A percentile compares a stretch with the other conserved stretches of the same genome.
These are phyloP conservation scores for Gentiana macrophylla DNA, from an alignment of 257 asterid species.

Conservation along the genomic window DNA sequence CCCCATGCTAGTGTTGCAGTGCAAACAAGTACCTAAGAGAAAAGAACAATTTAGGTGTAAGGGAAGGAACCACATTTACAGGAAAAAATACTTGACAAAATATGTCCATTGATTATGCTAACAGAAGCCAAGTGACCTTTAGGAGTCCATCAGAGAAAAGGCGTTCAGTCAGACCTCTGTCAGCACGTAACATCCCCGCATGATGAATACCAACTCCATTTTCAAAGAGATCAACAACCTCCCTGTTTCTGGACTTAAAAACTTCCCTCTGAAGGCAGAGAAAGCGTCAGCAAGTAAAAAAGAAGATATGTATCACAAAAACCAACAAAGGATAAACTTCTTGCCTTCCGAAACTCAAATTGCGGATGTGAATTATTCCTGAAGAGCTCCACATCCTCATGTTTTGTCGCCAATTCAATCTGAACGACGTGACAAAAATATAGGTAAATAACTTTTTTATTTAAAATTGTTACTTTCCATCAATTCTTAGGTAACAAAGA, in stretches of 20 bases:
- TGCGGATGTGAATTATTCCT: constrained; percentile 75
- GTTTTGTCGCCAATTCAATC: constrained; percentile 64
- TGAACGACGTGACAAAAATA: constrained; percentile 17
- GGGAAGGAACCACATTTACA: constrained; percentile 6
- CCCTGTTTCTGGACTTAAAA: constrained; percentile 84
- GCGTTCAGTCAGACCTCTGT: constrained; percentile 89
- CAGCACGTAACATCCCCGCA: constrained; percentile 97
- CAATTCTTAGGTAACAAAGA: not conserved
- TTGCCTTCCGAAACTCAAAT: constrained; percentile 67
- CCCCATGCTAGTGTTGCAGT: constrained; percentile 99
- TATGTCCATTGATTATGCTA: not conserved
- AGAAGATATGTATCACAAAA: constrained; percentile 10
- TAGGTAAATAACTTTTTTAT: not conserved
- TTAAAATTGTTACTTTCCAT: not conserved
- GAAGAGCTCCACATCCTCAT: constrained; percentile 59
- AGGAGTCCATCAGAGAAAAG: constrained; percentile 95
- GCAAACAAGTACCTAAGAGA: constrained; percentile 85
- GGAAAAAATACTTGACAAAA: constrained; percentile 1
- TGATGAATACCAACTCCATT: constrained; percentile 91
- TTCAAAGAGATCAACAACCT: constrained; percentile 79
- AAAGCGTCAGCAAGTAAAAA: constrained; percentile 14
- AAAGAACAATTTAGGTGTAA: constrained; percentile 11
- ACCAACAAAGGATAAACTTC: constrained; percentile 19
- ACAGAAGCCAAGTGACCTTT: constrained; percentile 28
- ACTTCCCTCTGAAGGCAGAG: constrained; percentile 68